Base-by-base conservation (phyloP, 139 green algal genomes). In the Chlamydomonas sphaeroides region DNA sequence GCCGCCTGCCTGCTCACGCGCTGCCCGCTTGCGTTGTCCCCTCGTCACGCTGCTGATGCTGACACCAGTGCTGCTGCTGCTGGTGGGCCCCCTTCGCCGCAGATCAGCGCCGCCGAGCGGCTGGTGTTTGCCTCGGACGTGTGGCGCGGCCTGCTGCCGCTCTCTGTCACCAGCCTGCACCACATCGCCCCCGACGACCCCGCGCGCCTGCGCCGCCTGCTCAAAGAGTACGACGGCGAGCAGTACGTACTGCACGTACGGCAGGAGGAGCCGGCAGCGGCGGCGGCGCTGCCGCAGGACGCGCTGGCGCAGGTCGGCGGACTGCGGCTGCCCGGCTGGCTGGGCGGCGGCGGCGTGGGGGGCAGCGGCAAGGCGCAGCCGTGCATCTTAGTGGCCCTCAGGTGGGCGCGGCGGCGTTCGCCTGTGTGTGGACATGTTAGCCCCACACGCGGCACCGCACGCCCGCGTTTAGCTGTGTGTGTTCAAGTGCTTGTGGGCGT, bases 321-420 rank as follows among this genome's bases (percentile, higher is more conserved):
- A 51, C 30, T 42, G 67, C 77, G 65, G 48, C 51, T 63, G 71
- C 56, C n/a, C 84, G 82, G 79, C 38, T 82, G 68, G 41, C 81
- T 57, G 38, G 30, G 32, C 20, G 71, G 48, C 73, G 84, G 68
- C 67, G 62, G 41, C n/a, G 21, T 30, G 53, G 53, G 21, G 53
- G 7, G 53, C 5, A 5, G 21, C 18, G 26, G 53, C 11, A 62
- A 10, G 45, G 45, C 11, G 45, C 11, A 53, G 45, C 11, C 10
- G 45, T 21, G 45, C 11, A 53, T 82, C 62, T 32, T 73, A 20
- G 59, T 82, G 25, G 53, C 42, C 1, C 35, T 82, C 30, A 80
- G 73, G 73, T 80, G 68, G 39, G 66, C 21, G 7, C 5, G 30
- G 17, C 3, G 14, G 28, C 5, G 45, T 10, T 10, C 45, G n/a